Conservation (phyloP, 1,284 basidiomycete species). For the Neonothopanus nambi region DNA sequence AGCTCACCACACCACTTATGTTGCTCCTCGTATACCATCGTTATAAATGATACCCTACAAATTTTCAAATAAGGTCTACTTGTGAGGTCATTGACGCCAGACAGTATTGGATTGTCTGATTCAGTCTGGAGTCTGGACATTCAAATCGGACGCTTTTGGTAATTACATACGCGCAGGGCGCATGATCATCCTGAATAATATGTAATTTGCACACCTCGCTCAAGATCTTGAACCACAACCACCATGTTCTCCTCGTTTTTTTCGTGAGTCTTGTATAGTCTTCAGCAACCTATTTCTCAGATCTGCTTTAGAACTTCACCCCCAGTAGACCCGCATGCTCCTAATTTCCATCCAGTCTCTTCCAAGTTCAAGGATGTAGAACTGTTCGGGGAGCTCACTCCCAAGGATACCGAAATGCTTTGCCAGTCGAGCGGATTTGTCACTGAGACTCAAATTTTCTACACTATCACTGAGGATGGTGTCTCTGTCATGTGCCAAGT, state of each 20-base stretch:
- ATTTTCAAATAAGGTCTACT: too few relatives aligned
- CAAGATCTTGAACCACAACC: conserved; percentile 22
- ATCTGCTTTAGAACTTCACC: conserved; percentile 45
- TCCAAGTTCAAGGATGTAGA: conserved; percentile 53
- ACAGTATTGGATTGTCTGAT: too few relatives aligned
- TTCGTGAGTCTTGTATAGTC: conserved; percentile 53
- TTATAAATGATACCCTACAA: background rate
- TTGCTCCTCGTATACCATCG: background rate
- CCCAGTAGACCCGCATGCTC: conserved; percentile 61
- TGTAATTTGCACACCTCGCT: conserved; percentile 1
- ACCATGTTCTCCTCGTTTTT: conserved; percentile 73
- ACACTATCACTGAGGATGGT: conserved; percentile 84
- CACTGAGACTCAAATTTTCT: conserved; percentile 93
- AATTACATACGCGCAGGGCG: background rate
- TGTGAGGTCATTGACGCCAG: too few relatives aligned
- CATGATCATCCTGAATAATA: background rate
- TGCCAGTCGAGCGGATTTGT: conserved; percentile 79
- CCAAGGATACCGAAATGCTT: conserved; percentile 81
- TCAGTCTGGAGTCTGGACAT: too few relatives aligned
- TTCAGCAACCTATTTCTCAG: conserved; percentile 18
- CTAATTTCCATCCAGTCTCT: conserved; percentile 81
- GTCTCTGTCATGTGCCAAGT: conserved; percentile 86
- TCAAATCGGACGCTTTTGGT: too few relatives aligned
- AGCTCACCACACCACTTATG: too few relatives aligned
- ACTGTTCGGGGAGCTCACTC: conserved; percentile 69